phyloP scores from a whole-genome alignment of 495 filamentous ascomycete species.

The Neurospora sp. region DNA sequence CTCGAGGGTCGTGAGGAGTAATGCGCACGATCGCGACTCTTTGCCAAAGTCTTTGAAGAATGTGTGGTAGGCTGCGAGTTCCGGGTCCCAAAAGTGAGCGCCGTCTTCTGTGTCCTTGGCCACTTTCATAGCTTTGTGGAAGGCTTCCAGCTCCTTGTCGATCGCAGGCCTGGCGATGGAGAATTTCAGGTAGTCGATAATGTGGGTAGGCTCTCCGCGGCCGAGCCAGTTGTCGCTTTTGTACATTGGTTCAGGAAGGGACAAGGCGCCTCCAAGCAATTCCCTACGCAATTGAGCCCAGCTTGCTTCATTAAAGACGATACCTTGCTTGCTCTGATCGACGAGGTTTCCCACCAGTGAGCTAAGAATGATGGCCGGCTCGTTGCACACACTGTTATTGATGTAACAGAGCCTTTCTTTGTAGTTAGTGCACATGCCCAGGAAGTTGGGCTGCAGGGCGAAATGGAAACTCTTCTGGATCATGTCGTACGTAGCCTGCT shows the following conservation, averaged over 20 bases:
- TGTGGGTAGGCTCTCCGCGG: conserved; percentile 37
- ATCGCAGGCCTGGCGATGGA: conserved; percentile 44
- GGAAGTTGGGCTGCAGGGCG: conserved; percentile 51
- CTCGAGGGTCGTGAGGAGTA: conserved; percentile 24
- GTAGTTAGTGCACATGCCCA: conserved; percentile 66
- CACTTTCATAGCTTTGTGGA: conserved; percentile 26
- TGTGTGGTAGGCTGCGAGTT: conserved; percentile 37
- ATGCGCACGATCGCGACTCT: conserved; percentile 18
- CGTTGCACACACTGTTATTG: conserved; percentile 45
- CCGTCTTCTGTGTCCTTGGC: conserved; percentile 8
- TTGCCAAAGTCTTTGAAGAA: conserved; percentile 16
- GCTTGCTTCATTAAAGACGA: conserved; percentile 48
- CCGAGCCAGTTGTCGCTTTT: conserved; percentile 24
- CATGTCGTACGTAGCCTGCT: conserved; percentile 30
- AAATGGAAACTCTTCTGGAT: conserved; percentile 51
- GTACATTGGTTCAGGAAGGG: conserved; percentile 33
- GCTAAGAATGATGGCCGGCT: conserved; percentile 48
- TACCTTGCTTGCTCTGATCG: conserved; percentile 72
- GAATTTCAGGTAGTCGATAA: conserved; percentile 70
- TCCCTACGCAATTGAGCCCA: conserved; percentile 43
- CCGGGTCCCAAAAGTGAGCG: conserved; percentile 32
- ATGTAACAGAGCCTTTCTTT: conserved; percentile 62
- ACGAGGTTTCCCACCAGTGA: conserved; percentile 69
- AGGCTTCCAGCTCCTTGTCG: conserved; percentile 37
- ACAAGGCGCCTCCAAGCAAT: conserved; percentile 23